A percentile compares a stretch with the other conserved stretches of the same genome.
These are phyloP conservation scores for Aleurites moluccanus DNA, from an alignment of 441 rosid species.

Conservation along the genomic window DNA sequence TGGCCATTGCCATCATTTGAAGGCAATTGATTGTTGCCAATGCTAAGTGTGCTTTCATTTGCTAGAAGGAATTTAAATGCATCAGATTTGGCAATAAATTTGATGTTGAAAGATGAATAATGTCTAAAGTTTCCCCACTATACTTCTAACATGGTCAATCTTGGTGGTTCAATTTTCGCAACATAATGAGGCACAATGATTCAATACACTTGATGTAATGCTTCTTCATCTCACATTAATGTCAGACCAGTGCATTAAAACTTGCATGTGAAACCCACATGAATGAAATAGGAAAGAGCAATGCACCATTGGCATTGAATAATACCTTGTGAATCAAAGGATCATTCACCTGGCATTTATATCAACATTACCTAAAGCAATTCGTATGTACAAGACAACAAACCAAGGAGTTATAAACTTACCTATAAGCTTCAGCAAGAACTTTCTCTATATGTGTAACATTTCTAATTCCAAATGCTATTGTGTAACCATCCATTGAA, in stretches of 20 bases:
- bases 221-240: not conserved
- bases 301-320: not conserved
- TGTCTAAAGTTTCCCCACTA: not conserved
- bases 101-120: not conserved
- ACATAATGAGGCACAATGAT: not conserved
- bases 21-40: not conserved
- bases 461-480: conserved; percentile 97
- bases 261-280: not conserved
- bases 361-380: not conserved
- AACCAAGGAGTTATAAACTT: conserved; percentile 10
- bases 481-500: conserved; percentile 90
- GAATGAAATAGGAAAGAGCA: not conserved
- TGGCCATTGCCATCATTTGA: not conserved
- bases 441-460: conserved; percentile 95
- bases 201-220: not conserved
- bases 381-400: not conserved
- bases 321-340: not conserved
- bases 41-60: not conserved
- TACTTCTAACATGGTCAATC: not conserved
- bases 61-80: not conserved
- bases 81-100: not conserved
- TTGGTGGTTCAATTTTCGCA: not conserved
- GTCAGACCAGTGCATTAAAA: not conserved
- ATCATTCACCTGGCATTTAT: conserved; percentile 2
- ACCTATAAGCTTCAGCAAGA: conserved; percentile 91